phyloP scores from a whole-genome alignment of 2,329 filamentous ascomycete genomes.

The Claviceps sorghi region DNA sequence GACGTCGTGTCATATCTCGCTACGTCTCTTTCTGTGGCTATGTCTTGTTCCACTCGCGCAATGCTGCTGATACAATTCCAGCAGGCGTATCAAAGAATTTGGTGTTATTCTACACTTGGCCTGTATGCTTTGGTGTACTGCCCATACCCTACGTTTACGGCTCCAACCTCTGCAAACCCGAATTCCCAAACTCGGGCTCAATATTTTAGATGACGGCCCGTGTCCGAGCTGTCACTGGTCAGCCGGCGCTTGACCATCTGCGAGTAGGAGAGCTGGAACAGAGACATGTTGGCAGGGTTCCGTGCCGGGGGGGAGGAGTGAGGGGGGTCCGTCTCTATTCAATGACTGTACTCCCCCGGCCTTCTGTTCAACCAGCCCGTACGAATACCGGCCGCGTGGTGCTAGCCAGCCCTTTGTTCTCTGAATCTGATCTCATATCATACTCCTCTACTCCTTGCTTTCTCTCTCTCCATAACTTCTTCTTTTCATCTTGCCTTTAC shows the following conservation, averaged over 20 bases:
- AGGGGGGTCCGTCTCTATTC: constrained; percentile 2
- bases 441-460: not conserved
- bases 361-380: constrained; percentile 6
- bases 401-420: constrained; percentile 3
- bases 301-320: constrained; percentile 8
- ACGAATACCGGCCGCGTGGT: constrained; percentile 5
- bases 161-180: not conserved
- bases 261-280: constrained; percentile 11
- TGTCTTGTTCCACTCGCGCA: not conserved
- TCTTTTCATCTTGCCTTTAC: not conserved
- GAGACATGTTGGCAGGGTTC: constrained; percentile 9
- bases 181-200: not conserved
- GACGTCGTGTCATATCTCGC: not conserved
- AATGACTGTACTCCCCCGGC: constrained; percentile 2
- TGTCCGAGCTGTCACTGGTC: constrained; percentile 2
- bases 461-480: not conserved
- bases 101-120: not conserved
- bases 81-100: not conserved
- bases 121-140: not conserved
- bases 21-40: not conserved
- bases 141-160: not conserved
- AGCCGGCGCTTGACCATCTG: constrained; percentile 1
- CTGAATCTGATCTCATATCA: constrained; percentile 4
- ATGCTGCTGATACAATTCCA: not conserved
- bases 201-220: constrained; percentile 1